Conservation (phyloP, 176 grass and related monocot species). For the Elaeis guineensis region DNA sequence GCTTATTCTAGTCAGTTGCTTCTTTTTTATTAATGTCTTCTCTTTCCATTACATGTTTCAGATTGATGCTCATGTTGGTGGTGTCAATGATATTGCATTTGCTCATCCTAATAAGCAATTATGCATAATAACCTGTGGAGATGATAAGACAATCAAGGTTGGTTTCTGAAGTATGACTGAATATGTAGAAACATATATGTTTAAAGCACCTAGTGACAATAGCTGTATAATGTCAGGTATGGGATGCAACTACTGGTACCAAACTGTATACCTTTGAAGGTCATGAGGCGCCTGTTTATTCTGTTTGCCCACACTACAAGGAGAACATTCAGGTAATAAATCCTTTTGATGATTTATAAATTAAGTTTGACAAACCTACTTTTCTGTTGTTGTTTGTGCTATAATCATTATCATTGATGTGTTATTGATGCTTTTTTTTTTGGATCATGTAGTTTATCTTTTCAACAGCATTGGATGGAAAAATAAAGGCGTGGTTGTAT, state of each 20-base stretch:
- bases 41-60: constrained; percentile 29
- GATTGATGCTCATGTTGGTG: constrained; percentile 97
- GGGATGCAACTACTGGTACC: constrained; percentile 15
- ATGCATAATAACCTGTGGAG: constrained; percentile 93
- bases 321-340: constrained; percentile 14
- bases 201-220: constrained; percentile 15
- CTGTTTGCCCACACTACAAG: constrained; percentile 10
- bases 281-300: constrained; percentile 16
- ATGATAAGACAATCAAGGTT: constrained; percentile 98
- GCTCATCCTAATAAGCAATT: constrained; percentile 96
- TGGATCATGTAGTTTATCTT: constrained; percentile 8
- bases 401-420: neutral
- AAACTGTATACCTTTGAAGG: constrained; percentile 2
- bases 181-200: neutral
- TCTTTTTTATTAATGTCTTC: constrained; percentile 17
- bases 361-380: no score
- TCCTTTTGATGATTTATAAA: neutral
- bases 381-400: neutral
- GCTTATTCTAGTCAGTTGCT: constrained; percentile 12
- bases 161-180: constrained; percentile 10
- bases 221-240: constrained; percentile 20
- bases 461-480: constrained; percentile 16
- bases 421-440: neutral
- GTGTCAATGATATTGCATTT: constrained; percentile 98
- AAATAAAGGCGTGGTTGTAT: constrained; percentile 17